A percentile compares a stretch with the other conserved stretches of the same genome.
Evolutionary conservation across 2,329 filamentous ascomycete genomes (phyloP).

Genomic region (Setomelanomma holmii): DNA sequence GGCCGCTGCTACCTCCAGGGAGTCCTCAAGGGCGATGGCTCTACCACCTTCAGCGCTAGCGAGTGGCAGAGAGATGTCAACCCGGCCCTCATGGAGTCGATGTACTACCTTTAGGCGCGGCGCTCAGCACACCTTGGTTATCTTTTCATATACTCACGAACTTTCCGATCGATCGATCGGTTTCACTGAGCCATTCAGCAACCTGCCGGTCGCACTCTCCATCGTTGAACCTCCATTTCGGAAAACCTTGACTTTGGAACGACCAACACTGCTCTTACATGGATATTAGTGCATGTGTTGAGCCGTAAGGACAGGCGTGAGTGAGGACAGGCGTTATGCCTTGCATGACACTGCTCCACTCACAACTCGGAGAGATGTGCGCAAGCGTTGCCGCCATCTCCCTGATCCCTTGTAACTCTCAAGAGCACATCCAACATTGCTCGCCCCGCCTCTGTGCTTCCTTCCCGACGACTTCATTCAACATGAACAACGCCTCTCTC

Average conservation of each 20-base stretch:
- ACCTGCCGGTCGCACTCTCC: constrained; percentile 1
- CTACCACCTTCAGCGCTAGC: constrained; percentile 6
- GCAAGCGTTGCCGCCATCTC: too few species aligned
- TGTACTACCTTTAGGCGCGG: constrained; percentile 40
- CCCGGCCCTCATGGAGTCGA: constrained; percentile 30
- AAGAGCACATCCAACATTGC: constrained; percentile 1
- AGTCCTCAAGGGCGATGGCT: constrained; percentile 57
- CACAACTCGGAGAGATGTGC: too few species aligned
- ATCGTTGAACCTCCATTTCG: not conserved
- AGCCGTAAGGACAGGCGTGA: too few species aligned
- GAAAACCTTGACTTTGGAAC: not conserved
- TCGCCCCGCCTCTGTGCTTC: not conserved
- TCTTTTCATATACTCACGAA: not conserved
- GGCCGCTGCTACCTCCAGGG: constrained; percentile 74
- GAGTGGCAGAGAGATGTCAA: constrained; percentile 32
- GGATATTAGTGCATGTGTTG: not conserved
- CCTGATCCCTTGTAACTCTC: too few species aligned
- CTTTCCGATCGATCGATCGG: constrained; percentile 12
- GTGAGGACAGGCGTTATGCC: not conserved
- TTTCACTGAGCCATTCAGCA: constrained; percentile 38
- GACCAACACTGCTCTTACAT: not conserved
- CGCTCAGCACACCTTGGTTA: not conserved
- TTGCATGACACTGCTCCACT: not conserved
- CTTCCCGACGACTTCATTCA: too few species aligned
- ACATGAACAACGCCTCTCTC: too few species aligned